Evolutionary conservation across 441 rosid species (phyloP).

Genomic region (Erodium texanum): DNA sequence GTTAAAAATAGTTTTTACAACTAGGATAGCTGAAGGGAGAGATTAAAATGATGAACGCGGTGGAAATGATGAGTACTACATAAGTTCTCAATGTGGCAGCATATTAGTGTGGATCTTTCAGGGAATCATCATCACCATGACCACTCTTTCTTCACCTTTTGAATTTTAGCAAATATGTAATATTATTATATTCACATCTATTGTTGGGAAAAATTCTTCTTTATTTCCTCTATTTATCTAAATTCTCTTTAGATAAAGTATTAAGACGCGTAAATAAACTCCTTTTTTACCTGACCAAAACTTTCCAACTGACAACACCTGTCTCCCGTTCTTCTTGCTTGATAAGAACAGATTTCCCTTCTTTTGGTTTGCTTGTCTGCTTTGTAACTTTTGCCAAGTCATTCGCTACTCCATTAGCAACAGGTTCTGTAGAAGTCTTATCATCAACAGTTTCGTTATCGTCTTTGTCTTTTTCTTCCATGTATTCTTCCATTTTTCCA

Average conservation of each 20-base stretch:
- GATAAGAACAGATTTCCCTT: slow-evolving; percentile 80
- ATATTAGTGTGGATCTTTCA: neutral
- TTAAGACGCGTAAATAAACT: slow-evolving; percentile 6
- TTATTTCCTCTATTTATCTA: neutral
- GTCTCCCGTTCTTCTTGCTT: slow-evolving; percentile 97
- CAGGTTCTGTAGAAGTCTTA: slow-evolving; percentile 34
- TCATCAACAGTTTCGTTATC: slow-evolving; percentile 33
- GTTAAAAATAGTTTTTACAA: neutral
- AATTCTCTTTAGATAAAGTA: neutral
- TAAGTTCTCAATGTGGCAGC: neutral
- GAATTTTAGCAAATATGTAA: neutral
- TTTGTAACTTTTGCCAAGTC: slow-evolving; percentile 31
- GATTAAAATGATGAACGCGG: neutral
- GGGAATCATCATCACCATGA: neutral
- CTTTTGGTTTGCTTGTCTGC: slow-evolving; percentile 43
- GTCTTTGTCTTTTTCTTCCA: slow-evolving; percentile 39
- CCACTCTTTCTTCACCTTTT: neutral
- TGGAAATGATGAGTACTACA: neutral
- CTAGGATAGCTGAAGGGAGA: neutral
- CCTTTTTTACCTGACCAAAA: slow-evolving; percentile 52
- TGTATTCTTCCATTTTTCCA: slow-evolving; percentile 87
- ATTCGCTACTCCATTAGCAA: slow-evolving; percentile 41
- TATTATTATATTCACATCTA: neutral
- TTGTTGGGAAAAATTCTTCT: neutral
- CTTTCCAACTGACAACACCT: slow-evolving; percentile 87